Base-by-base conservation (phyloP, 2,329 filamentous ascomycete species). In the Fusarium mexicanum region DNA sequence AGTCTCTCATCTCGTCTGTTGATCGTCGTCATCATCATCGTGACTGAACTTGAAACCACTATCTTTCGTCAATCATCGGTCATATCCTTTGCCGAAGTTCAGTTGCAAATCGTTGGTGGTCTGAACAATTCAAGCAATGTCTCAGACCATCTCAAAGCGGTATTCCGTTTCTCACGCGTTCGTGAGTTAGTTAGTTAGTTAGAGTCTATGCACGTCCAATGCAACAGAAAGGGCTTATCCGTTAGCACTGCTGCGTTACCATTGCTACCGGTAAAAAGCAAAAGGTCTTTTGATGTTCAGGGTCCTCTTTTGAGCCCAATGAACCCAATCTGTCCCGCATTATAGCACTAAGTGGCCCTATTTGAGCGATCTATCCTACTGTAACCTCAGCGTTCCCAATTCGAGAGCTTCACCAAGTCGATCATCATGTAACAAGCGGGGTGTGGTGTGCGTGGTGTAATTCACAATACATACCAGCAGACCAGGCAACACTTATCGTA, bases 361-460 rank as follows among this genome's bases (percentile, higher is more conserved):
- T 54, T 61, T 29, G 63, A 44, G 61, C 53, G 64, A 69, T 67
- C 64, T 71, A 53, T 62, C 60, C 40, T 38, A 35, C 29, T 64
- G 44, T n/a, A 64, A 58, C 58, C 53, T 35, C 53, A 72, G 55
- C 47, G 38, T 66, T 72, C 43, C 72, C 71, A 61, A 62, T 75
- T 77, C 44, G 64, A 78, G 73, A 54, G 24, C 61, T 67, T 61
- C 59, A 48, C 17, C 41, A 64, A 55, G 73, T 31, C 71, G 76
- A 78, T 78, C 76, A 55, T 76, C 72, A 77, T 77, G 67, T 78
- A 66, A 57, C 65, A 61, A 50, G 55, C 62, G 60, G 35, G 72
- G 58, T 37, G 48, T 20, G 47, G 47, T 13, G 64, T 37, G 51
- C 31, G 46, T 24, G 37, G 26, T 48, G 35, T 43, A 31, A 51